Conservation (phyloP, 2,329 filamentous ascomycete species). For the Trichophyton schoenleinii region DNA sequence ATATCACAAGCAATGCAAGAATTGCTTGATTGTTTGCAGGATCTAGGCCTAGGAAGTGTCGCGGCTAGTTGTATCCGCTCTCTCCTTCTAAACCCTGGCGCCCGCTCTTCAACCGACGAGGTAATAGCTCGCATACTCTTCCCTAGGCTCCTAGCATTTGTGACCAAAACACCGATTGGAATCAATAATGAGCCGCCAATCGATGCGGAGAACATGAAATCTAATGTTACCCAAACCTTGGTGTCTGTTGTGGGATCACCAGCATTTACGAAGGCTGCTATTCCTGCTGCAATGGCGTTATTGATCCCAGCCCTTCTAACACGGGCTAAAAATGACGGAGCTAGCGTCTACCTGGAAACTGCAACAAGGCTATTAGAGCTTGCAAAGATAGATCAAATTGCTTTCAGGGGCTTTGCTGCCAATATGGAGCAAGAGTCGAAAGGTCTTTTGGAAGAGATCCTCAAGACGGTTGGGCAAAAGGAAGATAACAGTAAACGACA, state of each 20-base stretch:
- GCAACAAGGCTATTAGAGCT: slow-evolving; percentile 67
- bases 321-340: slow-evolving; percentile 53
- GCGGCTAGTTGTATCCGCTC: slow-evolving; percentile 82
- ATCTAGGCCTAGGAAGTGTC: slow-evolving; percentile 56
- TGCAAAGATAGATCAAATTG: slow-evolving; percentile 57
- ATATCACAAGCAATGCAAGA: slow-evolving; percentile 65
- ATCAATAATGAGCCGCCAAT: slow-evolving; percentile 47
- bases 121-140: slow-evolving; percentile 62
- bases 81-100: slow-evolving; percentile 55
- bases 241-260: slow-evolving; percentile 52
- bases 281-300: slow-evolving; percentile 52
- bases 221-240: slow-evolving; percentile 60
- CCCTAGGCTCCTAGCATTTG: slow-evolving; percentile 63
- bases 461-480: slow-evolving; percentile 49
- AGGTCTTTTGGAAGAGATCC: slow-evolving; percentile 66
- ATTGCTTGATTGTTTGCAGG: slow-evolving; percentile 65
- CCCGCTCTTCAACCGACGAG: slow-evolving; percentile 52
- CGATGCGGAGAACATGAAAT: slow-evolving; percentile 64
- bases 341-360: slow-evolving; percentile 54
- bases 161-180: slow-evolving; percentile 40
- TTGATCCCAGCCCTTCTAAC: slow-evolving; percentile 65
- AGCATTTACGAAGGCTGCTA: slow-evolving; percentile 19
- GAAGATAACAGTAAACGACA: slow-evolving; percentile 25
- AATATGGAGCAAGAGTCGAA: slow-evolving; percentile 59
- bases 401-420: slow-evolving; percentile 63